Conservation (phyloP, 495 filamentous ascomycete genomes). For the Barbatosphaeria neglecta region DNA sequence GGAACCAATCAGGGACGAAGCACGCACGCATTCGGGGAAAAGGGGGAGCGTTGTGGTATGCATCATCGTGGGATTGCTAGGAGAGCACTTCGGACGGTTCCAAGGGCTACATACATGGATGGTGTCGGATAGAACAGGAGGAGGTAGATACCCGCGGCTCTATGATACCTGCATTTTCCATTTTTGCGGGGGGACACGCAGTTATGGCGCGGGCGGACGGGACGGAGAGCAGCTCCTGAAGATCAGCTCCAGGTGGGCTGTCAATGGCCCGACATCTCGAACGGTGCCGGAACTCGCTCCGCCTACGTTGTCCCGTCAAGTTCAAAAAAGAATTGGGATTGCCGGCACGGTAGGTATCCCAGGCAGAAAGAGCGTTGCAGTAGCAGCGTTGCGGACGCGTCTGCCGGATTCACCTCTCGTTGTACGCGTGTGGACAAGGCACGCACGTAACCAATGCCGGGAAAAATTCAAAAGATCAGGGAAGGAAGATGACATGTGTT, state of each 20-base stretch:
- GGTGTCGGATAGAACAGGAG: too few species aligned
- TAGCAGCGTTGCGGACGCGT: neutral
- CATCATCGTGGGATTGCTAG: neutral
- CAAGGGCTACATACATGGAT: too few species aligned
- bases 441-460: too few species aligned
- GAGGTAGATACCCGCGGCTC: neutral
- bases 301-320: neutral
- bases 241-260: too few species aligned
- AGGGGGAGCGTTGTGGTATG: neutral
- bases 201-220: too few species aligned
- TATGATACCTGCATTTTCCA: neutral
- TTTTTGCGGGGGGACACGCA: too few species aligned
- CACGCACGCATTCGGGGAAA: neutral
- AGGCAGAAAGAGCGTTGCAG: neutral
- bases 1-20: neutral
- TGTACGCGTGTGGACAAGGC: too few species aligned
- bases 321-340: too few species aligned
- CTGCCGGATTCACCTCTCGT: too few species aligned
- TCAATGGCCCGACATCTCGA: neutral
- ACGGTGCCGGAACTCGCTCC: neutral
- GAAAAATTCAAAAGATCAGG: too few species aligned
- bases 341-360: too few species aligned
- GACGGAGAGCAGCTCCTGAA: neutral
- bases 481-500: too few species aligned
- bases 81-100: neutral